phyloP scores from a whole-genome alignment of 305 asterid genomes.

The Lippia alba region DNA sequence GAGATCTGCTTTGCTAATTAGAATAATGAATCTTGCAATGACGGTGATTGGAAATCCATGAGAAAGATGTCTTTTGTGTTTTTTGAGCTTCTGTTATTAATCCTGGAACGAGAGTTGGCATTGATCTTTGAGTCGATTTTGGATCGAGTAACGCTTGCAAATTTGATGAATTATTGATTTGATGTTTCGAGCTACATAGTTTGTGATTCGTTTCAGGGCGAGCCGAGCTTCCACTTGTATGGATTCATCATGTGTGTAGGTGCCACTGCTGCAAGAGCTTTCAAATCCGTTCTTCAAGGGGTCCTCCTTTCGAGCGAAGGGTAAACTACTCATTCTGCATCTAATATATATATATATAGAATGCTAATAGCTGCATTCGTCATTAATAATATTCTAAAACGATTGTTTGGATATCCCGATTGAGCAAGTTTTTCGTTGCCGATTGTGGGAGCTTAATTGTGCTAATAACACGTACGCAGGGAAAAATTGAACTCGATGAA shows the following conservation, averaged over 20 bases:
- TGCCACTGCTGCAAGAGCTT: conserved; percentile 97
- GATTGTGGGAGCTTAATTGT: conserved; percentile 3
- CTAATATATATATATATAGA: neutral
- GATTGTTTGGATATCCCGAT: neutral
- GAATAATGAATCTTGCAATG: conserved; percentile 1
- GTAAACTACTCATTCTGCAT: conserved; percentile 37
- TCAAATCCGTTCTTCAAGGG: conserved; percentile 96
- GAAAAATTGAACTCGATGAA: conserved; percentile 98
- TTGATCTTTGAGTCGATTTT: too few relatives aligned
- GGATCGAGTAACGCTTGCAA: neutral
- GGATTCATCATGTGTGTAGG: conserved; percentile 93
- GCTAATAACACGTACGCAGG: conserved; percentile 47
- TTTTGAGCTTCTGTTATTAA: too few relatives aligned
- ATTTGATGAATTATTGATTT: conserved; percentile 1
- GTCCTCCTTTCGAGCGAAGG: conserved; percentile 91
- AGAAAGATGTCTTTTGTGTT: too few relatives aligned
- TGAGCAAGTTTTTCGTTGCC: too few relatives aligned
- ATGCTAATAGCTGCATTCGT: conserved; percentile 18
- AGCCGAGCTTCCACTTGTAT: conserved; percentile 86
- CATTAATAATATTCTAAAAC: neutral
- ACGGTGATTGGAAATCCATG: neutral
- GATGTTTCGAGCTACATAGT: conserved; percentile 17
- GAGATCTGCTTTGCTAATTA: neutral
- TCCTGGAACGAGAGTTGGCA: too few relatives aligned
- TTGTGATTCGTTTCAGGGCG: conserved; percentile 68